A percentile compares a stretch with the other conserved stretches of the same genome.
Conservation (phyloP, 768 basidiomycete genomes). For the Coprinellus aureogranulatus region DNA sequence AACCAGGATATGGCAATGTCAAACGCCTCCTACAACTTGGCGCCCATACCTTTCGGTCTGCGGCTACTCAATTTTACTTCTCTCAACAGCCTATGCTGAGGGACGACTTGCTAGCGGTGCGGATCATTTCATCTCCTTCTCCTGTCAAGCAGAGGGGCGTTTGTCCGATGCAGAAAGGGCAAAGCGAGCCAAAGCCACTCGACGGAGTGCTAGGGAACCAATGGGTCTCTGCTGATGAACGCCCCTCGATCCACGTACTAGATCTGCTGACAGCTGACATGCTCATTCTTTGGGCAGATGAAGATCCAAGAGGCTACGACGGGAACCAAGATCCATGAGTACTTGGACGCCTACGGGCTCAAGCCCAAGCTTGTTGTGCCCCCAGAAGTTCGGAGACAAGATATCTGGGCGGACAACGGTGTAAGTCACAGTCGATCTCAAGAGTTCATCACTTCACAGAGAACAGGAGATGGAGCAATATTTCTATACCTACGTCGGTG, state of each 20-base stretch:
- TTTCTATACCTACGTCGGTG: constrained; percentile 8
- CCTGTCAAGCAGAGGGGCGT: no score
- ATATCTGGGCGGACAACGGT: not conserved
- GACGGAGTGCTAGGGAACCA: no score
- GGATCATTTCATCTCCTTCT: not conserved
- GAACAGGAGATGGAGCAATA: not conserved
- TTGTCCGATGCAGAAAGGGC: no score
- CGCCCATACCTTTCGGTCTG: not conserved
- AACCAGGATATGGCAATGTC: not conserved
- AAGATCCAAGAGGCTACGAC: not conserved
- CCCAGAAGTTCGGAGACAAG: not conserved
- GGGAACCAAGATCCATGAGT: not conserved
- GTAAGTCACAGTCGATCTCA: no score
- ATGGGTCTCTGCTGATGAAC: not conserved
- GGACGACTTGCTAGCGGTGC: not conserved
- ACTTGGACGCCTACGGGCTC: not conserved
- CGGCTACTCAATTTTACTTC: not conserved
- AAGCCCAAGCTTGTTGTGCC: not conserved
- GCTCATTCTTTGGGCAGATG: not conserved
- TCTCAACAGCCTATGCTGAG: not conserved
- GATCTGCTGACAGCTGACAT: no score
- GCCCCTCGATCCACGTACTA: no score
- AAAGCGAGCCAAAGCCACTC: no score
- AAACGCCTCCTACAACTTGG: not conserved
- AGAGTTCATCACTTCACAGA: no score